These are phyloP conservation scores for Solanum chacoense DNA, from an alignment of 305 asterid species.

Conservation along the genomic window DNA sequence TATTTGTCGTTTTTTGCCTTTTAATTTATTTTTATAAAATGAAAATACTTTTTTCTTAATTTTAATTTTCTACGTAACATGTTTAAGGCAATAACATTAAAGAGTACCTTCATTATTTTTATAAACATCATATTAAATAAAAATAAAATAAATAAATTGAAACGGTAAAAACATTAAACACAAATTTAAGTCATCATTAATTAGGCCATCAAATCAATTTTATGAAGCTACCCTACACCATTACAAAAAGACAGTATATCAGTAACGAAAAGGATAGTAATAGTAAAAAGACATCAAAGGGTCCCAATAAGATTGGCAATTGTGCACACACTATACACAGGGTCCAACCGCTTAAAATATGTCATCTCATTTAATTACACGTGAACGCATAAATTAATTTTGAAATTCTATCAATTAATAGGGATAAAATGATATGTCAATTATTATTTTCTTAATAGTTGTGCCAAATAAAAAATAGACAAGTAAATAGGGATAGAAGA, in stretches of 20 bases:
- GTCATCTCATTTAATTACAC: too few species aligned
- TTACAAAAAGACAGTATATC: neutral
- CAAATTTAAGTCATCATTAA: neutral
- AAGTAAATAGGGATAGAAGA: neutral
- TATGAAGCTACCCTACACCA: neutral
- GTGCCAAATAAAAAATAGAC: too few species aligned
- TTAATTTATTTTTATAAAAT: too few species aligned
- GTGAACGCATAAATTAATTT: too few species aligned
- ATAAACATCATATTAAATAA: neutral
- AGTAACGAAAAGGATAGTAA: neutral
- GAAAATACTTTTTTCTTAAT: too few species aligned
- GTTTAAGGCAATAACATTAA: neutral
- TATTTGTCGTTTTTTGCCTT: too few species aligned
- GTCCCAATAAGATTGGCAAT: neutral
- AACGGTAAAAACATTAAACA: neutral
- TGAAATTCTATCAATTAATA: too few species aligned
- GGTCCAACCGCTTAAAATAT: too few species aligned
- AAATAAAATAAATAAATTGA: neutral
- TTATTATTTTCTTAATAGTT: too few species aligned
- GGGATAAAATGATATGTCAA: neutral
- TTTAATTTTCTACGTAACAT: neutral
- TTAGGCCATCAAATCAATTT: neutral
- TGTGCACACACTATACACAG: neutral
- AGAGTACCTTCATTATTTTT: neutral
- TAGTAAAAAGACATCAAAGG: neutral